Evolutionary conservation across 1,139 yeast species (phyloP).

Genomic region (Yamadazyma sp.): DNA sequence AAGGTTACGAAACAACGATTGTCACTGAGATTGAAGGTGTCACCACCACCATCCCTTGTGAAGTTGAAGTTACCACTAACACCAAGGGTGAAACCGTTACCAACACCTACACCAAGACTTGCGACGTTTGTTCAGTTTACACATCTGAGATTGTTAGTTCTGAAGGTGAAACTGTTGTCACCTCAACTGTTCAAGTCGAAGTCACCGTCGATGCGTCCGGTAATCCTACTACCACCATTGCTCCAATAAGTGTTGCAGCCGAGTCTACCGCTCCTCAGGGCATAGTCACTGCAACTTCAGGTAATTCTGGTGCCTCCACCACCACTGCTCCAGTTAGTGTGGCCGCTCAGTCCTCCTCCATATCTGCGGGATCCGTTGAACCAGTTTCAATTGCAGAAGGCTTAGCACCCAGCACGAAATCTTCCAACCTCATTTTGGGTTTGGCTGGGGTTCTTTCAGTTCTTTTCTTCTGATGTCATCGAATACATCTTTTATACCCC

Average conservation of each 20-base stretch:
- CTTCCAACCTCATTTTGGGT: too few relatives aligned
- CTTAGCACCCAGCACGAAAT: too few relatives aligned
- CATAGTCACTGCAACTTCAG: too few relatives aligned
- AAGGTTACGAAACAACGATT: too few relatives aligned
- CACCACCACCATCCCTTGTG: slow-evolving; percentile 12
- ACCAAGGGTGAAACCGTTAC: slow-evolving; percentile 1
- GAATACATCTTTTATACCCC: too few relatives aligned
- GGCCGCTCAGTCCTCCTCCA: neutral
- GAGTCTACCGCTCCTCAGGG: too few relatives aligned
- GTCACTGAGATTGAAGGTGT: slow-evolving; percentile 11
- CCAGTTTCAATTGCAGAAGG: too few relatives aligned
- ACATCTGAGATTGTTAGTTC: slow-evolving; percentile 16
- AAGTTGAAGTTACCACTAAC: slow-evolving; percentile 10
- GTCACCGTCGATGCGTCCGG: slow-evolving; percentile 11
- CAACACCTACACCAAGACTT: slow-evolving; percentile 1
- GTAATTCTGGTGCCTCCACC: too few relatives aligned
- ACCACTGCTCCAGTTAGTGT: neutral
- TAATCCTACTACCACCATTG: neutral
- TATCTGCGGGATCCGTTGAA: neutral
- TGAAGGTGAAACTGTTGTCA: slow-evolving; percentile 9
- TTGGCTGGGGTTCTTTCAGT: too few relatives aligned
- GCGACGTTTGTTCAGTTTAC: slow-evolving; percentile 13
- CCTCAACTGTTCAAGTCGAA: slow-evolving; percentile 10
- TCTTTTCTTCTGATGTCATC: too few relatives aligned
- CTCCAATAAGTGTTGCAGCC: neutral